These are phyloP conservation scores for Isatis lusitanica DNA, from an alignment of 441 rosid genomes.

Conservation along the genomic window DNA sequence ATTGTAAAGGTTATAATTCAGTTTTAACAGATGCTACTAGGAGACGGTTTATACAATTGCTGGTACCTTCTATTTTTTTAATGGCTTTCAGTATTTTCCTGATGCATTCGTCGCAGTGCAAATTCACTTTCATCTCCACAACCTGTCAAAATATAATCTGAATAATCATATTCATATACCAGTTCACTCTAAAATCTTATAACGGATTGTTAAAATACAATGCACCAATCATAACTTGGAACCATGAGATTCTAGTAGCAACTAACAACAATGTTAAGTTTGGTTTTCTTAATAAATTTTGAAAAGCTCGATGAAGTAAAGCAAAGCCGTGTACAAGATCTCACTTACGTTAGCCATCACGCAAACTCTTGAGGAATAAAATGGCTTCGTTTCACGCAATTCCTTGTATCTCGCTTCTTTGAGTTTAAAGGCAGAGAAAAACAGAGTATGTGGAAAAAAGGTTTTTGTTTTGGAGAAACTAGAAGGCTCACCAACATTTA, in stretches of 20 bases:
- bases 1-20: background rate
- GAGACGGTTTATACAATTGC: background rate
- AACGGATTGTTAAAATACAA: background rate
- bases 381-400: background rate
- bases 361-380: background rate
- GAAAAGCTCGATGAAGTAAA: constrained; percentile 4
- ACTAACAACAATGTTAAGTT: background rate
- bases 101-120: constrained; percentile 80
- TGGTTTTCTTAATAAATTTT: background rate
- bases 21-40: background rate
- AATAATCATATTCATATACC: background rate
- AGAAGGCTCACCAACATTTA: constrained; percentile 11
- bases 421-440: background rate
- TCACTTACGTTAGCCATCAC: constrained; percentile 28
- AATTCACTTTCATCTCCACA: constrained; percentile 76
- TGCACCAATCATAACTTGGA: background rate
- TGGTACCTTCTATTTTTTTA: constrained; percentile 76
- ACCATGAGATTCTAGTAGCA: background rate
- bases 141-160: constrained; percentile 35
- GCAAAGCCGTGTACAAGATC: background rate
- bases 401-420: background rate
- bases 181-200: background rate
- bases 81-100: constrained; percentile 82
- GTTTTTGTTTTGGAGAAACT: constrained; percentile 14
- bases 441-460: background rate